These are phyloP conservation scores for Wallacemonas sp. DNA, from an alignment of 208 protist species.

Conservation along the genomic window DNA sequence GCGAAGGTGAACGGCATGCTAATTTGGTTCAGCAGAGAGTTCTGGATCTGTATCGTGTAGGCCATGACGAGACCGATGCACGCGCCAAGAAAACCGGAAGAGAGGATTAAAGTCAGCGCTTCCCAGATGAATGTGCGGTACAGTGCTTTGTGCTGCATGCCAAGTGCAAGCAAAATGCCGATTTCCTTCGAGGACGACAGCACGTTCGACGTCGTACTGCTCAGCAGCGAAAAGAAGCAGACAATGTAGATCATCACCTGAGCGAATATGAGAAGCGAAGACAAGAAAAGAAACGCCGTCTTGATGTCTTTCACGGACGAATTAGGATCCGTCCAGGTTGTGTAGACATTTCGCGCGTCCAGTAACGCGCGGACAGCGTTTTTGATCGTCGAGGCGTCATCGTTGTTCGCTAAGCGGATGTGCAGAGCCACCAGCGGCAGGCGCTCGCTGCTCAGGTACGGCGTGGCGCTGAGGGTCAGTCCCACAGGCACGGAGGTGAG, in stretches of 20 bases:
- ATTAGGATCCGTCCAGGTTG: conserved; percentile 13
- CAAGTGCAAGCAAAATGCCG: conserved; percentile 84
- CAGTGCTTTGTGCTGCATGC: conserved; percentile 42
- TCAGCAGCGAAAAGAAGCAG: conserved; percentile 90
- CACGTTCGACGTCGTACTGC: conserved; percentile 81
- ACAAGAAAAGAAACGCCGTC: conserved; percentile 44
- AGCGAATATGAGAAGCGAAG: conserved; percentile 81
- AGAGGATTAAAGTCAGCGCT: conserved; percentile 84
- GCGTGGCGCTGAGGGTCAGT: conserved; percentile 2
- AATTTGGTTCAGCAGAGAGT: conserved; percentile 80
- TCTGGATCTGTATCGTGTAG: conserved; percentile 84
- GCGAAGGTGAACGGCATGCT: conserved; percentile 88
- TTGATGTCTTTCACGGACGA: conserved; percentile 11
- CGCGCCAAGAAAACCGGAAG: conserved; percentile 81
- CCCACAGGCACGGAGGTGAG: conserved; percentile 16
- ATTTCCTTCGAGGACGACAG: conserved; percentile 92
- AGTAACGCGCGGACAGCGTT: conserved; percentile 10
- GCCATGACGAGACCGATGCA: conserved; percentile 70
- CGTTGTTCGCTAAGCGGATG: conserved; percentile 13
- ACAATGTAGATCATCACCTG: conserved; percentile 79
- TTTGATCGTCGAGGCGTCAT: conserved; percentile 13
- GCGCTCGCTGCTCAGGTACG: conserved; percentile 21
- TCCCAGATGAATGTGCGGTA: conserved; percentile 90
- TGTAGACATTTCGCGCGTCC: neutral
- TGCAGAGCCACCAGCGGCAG: conserved; percentile 4